A percentile compares a stretch with the other conserved stretches of the same genome.
phyloP scores from a whole-genome alignment of 1,284 basidiomycete species.

The Neonothopanus nambi region DNA sequence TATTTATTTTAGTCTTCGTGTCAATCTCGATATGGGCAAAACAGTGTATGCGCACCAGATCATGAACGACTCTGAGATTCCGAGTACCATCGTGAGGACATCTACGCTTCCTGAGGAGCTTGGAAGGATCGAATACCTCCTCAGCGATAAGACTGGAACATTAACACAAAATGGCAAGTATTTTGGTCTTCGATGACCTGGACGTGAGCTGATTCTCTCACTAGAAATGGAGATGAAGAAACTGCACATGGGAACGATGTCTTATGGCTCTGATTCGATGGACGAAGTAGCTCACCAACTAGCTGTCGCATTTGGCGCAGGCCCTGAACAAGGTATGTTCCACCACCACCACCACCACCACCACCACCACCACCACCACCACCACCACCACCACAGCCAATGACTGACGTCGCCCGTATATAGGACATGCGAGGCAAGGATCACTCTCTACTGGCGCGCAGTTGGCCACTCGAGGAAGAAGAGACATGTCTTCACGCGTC shows the following conservation, averaged over 20 bases:
- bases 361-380: no score
- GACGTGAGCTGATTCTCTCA: background rate
- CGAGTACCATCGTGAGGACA: conserved; percentile 93
- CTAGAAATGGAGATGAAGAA: conserved; percentile 98
- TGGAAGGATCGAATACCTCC: conserved; percentile 92
- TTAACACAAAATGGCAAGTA: conserved; percentile 91
- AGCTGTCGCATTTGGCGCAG: conserved; percentile 73
- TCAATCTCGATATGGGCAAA: conserved; percentile 99
- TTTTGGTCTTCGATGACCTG: background rate
- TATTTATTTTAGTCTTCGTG: conserved; percentile 72
- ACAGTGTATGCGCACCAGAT: conserved; percentile 97
- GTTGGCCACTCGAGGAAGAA: conserved; percentile 77
- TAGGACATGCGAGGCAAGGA: conserved; percentile 44
- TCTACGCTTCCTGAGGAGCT: conserved; percentile 97
- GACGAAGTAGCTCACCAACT: conserved; percentile 95
- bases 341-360: background rate
- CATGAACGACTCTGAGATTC: conserved; percentile 91
- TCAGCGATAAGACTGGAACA: conserved; percentile 98
- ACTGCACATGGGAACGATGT: conserved; percentile 98
- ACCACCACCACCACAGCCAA: no score
- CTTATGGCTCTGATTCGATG: conserved; percentile 96
- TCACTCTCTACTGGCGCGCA: conserved; percentile 74
- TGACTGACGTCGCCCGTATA: no score
- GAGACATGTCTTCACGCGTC: conserved; percentile 96
- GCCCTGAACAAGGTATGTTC: conserved; percentile 41